phyloP scores from a whole-genome alignment of 129 eudicot species.

The Solidago caesia region DNA sequence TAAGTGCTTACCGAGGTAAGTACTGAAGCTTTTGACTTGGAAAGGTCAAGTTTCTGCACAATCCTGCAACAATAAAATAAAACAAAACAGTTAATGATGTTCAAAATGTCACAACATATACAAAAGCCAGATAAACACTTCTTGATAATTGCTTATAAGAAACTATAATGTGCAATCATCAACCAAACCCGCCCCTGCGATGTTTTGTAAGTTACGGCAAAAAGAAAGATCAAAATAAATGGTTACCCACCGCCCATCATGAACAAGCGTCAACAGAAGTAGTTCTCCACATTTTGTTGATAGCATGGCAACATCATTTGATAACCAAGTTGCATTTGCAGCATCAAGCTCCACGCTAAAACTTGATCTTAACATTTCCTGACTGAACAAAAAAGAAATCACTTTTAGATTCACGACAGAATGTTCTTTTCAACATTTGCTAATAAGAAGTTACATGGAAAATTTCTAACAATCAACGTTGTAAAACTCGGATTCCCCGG shows the following conservation, averaged over 20 bases:
- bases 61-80: slow-evolving; percentile 46
- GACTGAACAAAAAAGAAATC: slow-evolving; percentile 51
- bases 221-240: slow-evolving; percentile 18
- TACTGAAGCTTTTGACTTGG: slow-evolving; percentile 96
- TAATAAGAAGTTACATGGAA: too few relatives aligned
- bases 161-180: slow-evolving; percentile 4
- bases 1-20: slow-evolving; percentile 72
- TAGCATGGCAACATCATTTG: slow-evolving; percentile 88
- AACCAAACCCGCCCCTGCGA: neutral
- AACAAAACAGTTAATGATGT: neutral
- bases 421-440: slow-evolving; percentile 5
- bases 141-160: slow-evolving; percentile 1
- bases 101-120: neutral
- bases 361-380: slow-evolving; percentile 78
- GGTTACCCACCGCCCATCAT: slow-evolving; percentile 85
- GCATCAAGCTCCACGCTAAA: slow-evolving; percentile 95
- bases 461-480: too few relatives aligned
- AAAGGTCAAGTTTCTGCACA: slow-evolving; percentile 92
- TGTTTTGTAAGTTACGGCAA: slow-evolving; percentile 9
- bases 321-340: slow-evolving; percentile 93
- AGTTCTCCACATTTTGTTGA: slow-evolving; percentile 94
- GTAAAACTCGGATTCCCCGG: too few relatives aligned
- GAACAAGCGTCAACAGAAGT: slow-evolving; percentile 77
- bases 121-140: slow-evolving; percentile 10
- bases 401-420: neutral